Evolutionary conservation across 2,329 filamentous ascomycete genomes (phyloP).

Genomic region (Phyllosticta paracitricarpa): DNA sequence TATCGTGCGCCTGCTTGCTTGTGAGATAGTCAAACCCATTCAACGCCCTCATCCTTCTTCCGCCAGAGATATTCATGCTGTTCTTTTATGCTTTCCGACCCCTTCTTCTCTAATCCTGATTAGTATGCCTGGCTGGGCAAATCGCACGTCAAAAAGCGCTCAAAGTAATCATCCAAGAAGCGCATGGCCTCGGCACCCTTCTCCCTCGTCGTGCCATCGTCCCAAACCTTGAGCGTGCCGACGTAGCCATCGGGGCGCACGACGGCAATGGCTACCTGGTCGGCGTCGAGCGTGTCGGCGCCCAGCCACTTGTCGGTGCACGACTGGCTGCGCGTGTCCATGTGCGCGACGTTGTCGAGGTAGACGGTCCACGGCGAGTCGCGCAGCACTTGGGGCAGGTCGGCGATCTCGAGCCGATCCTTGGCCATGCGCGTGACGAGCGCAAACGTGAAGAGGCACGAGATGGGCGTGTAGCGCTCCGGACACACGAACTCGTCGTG

Average conservation of each 20-base stretch:
- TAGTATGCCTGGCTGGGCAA: neutral
- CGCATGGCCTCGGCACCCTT: conserved; percentile 25
- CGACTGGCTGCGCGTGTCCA: conserved; percentile 39
- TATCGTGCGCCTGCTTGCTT: neutral
- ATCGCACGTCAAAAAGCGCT: conserved; percentile 28
- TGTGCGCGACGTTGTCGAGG: conserved; percentile 52
- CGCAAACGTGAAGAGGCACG: conserved; percentile 57
- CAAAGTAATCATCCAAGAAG: conserved; percentile 45
- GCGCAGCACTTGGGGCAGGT: conserved; percentile 53
- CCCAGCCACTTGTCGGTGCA: conserved; percentile 64
- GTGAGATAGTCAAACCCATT: neutral
- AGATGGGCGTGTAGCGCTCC: conserved; percentile 58
- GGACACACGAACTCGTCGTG: conserved; percentile 58
- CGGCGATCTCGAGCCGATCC: conserved; percentile 52
- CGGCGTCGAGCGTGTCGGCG: conserved; percentile 35
- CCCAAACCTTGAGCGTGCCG: conserved; percentile 46
- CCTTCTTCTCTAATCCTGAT: neutral
- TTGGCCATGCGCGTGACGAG: conserved; percentile 56
- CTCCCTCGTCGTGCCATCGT: conserved; percentile 17
- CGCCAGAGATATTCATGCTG: neutral
- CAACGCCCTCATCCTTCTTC: neutral
- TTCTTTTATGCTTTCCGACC: neutral
- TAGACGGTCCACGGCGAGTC: conserved; percentile 64
- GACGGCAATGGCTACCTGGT: conserved; percentile 54
- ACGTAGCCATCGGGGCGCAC: conserved; percentile 68